Conservation (phyloP, 2,329 filamentous ascomycete genomes). For the Tolypocladium nubicola region DNA sequence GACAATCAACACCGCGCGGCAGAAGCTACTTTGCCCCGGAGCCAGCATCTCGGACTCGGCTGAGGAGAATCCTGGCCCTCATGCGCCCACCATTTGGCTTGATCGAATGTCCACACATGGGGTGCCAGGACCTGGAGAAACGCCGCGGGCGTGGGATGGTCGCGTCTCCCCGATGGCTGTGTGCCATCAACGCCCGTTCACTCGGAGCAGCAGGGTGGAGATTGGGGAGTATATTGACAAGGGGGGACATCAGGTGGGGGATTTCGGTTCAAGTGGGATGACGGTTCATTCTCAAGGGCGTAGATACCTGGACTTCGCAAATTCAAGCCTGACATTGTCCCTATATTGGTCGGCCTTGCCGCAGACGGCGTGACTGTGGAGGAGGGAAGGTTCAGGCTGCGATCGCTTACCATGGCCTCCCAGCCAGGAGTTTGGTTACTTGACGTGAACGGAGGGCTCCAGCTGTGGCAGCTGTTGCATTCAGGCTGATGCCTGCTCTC, state of each 20-base stretch:
- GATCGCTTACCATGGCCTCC: too few relatives aligned
- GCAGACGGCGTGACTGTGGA: neutral
- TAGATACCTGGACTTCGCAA: slow-evolving; percentile 7
- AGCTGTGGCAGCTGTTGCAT: neutral
- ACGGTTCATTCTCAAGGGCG: slow-evolving; percentile 2
- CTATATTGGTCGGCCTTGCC: slow-evolving; percentile 5
- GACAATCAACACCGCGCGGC: slow-evolving; percentile 13
- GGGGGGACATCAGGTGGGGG: neutral
- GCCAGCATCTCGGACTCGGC: slow-evolving; percentile 47
- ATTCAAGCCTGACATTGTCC: slow-evolving; percentile 23
- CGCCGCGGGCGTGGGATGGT: slow-evolving; percentile 33
- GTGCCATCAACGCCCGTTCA: slow-evolving; percentile 11
- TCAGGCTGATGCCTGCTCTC: neutral
- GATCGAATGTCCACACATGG: neutral
- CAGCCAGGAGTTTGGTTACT: too few relatives aligned
- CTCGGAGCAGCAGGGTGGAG: neutral
- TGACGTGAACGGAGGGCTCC: too few relatives aligned
- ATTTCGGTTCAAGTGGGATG: slow-evolving; percentile 17
- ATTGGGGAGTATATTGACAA: neutral
- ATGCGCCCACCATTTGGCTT: neutral
- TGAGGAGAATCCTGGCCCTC: slow-evolving; percentile 27
- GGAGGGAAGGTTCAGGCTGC: neutral
- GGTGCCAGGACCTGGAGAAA: neutral
- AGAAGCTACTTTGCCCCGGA: slow-evolving; percentile 43
- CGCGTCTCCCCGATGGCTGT: slow-evolving; percentile 23